Evolutionary conservation across 495 filamentous ascomycete species (phyloP), one percentile per base, ranked within the genome.

Genomic region (Neurospora sp.): DNA sequence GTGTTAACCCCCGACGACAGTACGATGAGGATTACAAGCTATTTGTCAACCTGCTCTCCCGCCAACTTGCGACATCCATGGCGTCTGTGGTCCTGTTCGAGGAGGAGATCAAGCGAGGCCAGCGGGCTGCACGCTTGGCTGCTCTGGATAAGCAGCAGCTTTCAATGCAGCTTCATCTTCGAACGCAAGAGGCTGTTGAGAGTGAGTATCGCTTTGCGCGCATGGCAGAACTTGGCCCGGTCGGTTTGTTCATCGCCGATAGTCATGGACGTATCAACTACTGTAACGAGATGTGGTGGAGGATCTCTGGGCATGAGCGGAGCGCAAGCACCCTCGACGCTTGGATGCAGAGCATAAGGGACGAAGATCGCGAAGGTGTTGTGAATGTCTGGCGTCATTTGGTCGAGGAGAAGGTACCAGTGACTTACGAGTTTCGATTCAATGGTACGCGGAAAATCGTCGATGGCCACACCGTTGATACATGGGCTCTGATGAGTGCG

Each of bases 211-310:
- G 87, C 70, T 93, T 93, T 77, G 91, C 90, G 4, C 82, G 89
- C 38, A 92, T 93, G 90, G 89, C 90, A 8, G 90, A 92, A 78
- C 90, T 91, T 73, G 87, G 89, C 5, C 90, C 90, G 8, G 90
- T 91, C 0, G 90, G 90, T 9, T 86, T 93, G 81, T 92, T 93
- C 76, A 92, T 92, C 75, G 90, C 90, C 59, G 84, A 91, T 76
- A 83, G 86, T 2, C 72, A 79, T 39, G 90, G 90, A 0, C 80
- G 83, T 40, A 88, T 92, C 71, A 89, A 84, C n/a, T 92, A 90
- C 77, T 89, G 87, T 74, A 93, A 93, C 78, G 89, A 92, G 65
- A 90, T 88, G 74, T 92, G 90, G 89, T 89, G 89, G 81, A 87
- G 89, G 74, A 90, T 91, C 41, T 87, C 88, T 0, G 80, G 86